These are phyloP conservation scores for Suillus hirtellus DNA, from an alignment of 768 basidiomycete species.

Conservation along the genomic window DNA sequence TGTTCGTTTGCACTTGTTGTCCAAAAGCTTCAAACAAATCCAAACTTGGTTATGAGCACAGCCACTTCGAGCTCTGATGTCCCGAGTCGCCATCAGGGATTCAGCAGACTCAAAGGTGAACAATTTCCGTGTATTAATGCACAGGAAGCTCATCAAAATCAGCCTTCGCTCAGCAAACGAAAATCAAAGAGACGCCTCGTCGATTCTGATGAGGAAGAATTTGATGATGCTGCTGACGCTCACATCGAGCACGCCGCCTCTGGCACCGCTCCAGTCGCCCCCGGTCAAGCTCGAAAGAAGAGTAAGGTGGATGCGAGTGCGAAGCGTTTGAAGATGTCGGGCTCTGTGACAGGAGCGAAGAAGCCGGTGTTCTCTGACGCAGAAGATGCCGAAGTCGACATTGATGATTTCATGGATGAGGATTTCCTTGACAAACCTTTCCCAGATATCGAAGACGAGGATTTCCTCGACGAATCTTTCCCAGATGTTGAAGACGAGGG, in stretches of 20 bases:
- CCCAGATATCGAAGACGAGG: slow-evolving; percentile 26
- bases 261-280: neutral
- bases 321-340: slow-evolving; percentile 23
- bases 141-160: slow-evolving; percentile 7
- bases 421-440: slow-evolving; percentile 26
- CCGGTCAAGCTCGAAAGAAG: slow-evolving; percentile 13
- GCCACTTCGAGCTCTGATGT: slow-evolving; percentile 6
- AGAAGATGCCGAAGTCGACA: slow-evolving; percentile 28
- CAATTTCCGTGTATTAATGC: slow-evolving; percentile 3
- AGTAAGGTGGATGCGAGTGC: slow-evolving; percentile 12
- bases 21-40: slow-evolving; percentile 4
- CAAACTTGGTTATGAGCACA: slow-evolving; percentile 15
- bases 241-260: slow-evolving; percentile 45
- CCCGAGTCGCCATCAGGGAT: slow-evolving; percentile 9
- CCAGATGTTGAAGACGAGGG: slow-evolving; percentile 29
- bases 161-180: slow-evolving; percentile 24
- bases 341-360: slow-evolving; percentile 17
- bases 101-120: slow-evolving; percentile 24
- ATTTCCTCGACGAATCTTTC: slow-evolving; percentile 25
- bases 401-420: slow-evolving; percentile 25
- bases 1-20: slow-evolving; percentile 24
- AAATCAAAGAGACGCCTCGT: slow-evolving; percentile 29
- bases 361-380: slow-evolving; percentile 29
- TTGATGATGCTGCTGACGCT: slow-evolving; percentile 49
- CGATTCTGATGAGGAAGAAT: slow-evolving; percentile 39